Evolutionary conservation across 208 protist genomes (phyloP).

Genomic region (Acanthamoeba castellanii): DNA sequence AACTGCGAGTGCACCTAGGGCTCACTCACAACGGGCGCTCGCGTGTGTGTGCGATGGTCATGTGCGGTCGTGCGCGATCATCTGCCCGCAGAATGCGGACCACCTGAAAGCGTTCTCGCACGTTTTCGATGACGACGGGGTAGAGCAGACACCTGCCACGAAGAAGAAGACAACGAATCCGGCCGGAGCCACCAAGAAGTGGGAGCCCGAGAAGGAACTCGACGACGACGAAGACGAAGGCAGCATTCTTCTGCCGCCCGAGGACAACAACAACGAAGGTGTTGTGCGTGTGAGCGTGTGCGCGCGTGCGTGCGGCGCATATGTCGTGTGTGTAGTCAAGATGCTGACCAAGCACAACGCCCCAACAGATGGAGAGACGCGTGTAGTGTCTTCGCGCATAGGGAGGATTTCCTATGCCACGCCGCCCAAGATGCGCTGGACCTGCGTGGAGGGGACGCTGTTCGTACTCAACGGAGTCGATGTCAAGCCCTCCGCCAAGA

Average conservation of each 20-base stretch:
- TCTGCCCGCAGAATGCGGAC: neutral
- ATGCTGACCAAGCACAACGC: no score
- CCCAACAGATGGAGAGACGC: no score
- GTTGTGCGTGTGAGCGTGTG: neutral
- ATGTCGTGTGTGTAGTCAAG: neutral
- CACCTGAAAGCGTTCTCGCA: slow-evolving; percentile 14
- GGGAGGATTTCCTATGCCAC: neutral
- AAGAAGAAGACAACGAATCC: neutral
- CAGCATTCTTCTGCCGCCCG: neutral
- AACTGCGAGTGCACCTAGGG: no score
- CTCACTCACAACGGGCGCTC: no score
- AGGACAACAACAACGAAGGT: neutral
- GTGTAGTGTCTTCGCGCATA: neutral
- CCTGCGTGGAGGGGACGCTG: neutral
- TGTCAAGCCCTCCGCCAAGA: slow-evolving; percentile 63
- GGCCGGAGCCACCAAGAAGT: neutral
- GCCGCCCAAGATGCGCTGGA: neutral
- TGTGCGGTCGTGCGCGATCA: neutral
- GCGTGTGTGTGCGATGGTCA: neutral
- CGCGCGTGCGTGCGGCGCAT: no score
- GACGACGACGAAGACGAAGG: neutral
- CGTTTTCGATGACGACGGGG: neutral
- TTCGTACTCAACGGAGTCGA: neutral
- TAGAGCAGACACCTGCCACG: no score
- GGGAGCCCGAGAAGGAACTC: slow-evolving; percentile 14